Conservation (phyloP, 306 rosid species). For the Prunus salicina region DNA sequence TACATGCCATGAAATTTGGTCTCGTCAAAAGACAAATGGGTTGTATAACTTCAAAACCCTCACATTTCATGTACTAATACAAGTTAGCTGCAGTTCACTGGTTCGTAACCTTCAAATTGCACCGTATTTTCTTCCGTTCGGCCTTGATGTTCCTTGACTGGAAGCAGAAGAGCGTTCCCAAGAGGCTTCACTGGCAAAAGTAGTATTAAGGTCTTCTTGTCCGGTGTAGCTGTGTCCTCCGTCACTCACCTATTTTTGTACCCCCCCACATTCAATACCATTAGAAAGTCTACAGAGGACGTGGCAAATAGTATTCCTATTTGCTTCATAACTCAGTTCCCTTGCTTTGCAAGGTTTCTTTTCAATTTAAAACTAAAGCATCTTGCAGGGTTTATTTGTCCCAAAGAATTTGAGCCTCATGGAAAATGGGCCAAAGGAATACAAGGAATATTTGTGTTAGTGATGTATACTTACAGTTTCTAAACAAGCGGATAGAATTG, state of each 20-base stretch:
- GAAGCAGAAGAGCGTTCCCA: slow-evolving; percentile 74
- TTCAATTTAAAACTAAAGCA: neutral
- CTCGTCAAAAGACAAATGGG: neutral
- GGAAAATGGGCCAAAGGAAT: neutral
- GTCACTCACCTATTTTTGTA: slow-evolving; percentile 58
- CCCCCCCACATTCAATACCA: slow-evolving; percentile 25
- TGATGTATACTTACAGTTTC: slow-evolving; percentile 70
- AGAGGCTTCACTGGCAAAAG: slow-evolving; percentile 57
- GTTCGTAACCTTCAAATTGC: slow-evolving; percentile 41
- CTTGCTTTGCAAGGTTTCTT: neutral
- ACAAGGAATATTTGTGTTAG: neutral
- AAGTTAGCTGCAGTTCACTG: neutral
- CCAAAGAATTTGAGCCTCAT: neutral
- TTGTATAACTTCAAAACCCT: neutral
- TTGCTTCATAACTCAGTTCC: neutral
- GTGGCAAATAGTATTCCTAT: neutral
- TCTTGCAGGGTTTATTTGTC: neutral
- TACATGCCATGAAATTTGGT: neutral
- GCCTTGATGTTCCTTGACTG: slow-evolving; percentile 46
- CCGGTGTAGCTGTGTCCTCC: slow-evolving; percentile 62
- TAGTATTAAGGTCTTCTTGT: slow-evolving; percentile 59
- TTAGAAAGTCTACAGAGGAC: slow-evolving; percentile 16
- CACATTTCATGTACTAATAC: neutral
- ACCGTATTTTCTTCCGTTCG: slow-evolving; percentile 67
- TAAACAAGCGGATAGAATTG: slow-evolving; percentile 75